Evolutionary conservation across 2,329 filamentous ascomycete species (phyloP), one percentile per base, ranked within the genome.

Genomic region (Escovopsis sp.): DNA sequence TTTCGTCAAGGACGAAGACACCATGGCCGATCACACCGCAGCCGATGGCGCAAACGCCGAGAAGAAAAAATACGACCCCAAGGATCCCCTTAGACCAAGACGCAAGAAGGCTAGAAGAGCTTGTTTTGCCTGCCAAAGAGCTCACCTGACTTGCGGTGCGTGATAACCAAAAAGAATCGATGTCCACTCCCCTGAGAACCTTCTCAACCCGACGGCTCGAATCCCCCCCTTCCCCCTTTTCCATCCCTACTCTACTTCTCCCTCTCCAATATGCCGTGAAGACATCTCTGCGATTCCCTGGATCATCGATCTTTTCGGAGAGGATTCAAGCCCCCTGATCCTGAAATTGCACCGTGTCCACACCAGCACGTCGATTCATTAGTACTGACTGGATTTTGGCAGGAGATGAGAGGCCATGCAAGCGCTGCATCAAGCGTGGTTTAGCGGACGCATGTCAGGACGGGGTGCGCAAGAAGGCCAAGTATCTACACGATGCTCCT

Each of bases 121-220:
- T 45, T 98, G 91, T 64, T 94, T 83, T 74, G 89, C 91, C 49
- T 98, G 91, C 64, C 91, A 98, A 67, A 75, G 89, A 63, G 91
- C 91, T 49, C 91, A 98, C 73, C 69, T 98, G 60, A 98, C 91
- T 50, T 98, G 91, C 69, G 89, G 91, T 96, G 83, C 75, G 88
- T 79, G 49, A 45, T 43, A 33, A 26, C 26, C 12, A 26, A 10
- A 33, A 10, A 10, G 33, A 32, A 26, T 12, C 36, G 10, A 30
- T 7, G 15, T 40, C 38, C 19, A 18, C 10, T 26, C 15, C 28
- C 26, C 28, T 15, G 10, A 18, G 30, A 28, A 26, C 26, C 6
- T 19, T 28, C 19, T 32, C 38, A 15, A 33, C 12, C 38, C 12
- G 38, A 39, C 15, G 15, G 15, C 26, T 39, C 23, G 38, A 12